Conservation (phyloP, 768 basidiomycete species). For the Pleurotus platypus region DNA sequence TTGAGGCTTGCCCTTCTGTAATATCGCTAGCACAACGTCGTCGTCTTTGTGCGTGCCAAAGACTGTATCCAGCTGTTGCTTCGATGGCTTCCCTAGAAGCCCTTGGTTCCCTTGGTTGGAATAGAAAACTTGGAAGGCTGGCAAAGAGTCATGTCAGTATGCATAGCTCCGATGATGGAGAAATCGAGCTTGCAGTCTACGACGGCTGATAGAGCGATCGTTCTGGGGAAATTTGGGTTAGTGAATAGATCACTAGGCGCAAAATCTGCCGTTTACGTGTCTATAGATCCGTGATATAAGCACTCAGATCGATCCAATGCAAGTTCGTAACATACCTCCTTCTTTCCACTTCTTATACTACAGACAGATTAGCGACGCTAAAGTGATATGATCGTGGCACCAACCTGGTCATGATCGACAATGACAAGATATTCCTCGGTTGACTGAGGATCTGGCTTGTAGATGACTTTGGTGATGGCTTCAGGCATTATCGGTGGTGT, state of each 20-base stretch:
- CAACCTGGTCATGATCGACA: conserved; percentile 62
- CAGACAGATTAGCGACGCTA: conserved; percentile 11
- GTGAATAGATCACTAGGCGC: background rate
- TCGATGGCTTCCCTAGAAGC: conserved; percentile 68
- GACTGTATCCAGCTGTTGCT: conserved; percentile 74
- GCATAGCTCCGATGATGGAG: background rate
- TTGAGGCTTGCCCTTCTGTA: conserved; percentile 64
- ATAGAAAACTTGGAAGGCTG: conserved; percentile 71
- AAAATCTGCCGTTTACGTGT: conserved; percentile 52
- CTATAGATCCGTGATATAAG: conserved; percentile 32
- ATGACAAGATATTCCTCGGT: conserved; percentile 73
- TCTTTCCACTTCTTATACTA: conserved; percentile 78
- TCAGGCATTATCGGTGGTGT: conserved; percentile 36
- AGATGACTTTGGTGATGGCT: conserved; percentile 65
- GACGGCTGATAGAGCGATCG: conserved; percentile 69
- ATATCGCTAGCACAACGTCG: conserved; percentile 56
- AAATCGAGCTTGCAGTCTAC: conserved; percentile 65
- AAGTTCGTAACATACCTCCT: conserved; percentile 53
- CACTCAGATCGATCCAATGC: conserved; percentile 9
- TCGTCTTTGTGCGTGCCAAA: conserved; percentile 66
- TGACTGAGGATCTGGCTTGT: conserved; percentile 71
- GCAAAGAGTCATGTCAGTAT: background rate
- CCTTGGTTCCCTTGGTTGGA: conserved; percentile 78
- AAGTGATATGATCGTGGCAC: conserved; percentile 14
- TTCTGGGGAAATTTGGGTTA: conserved; percentile 31